Percentiles rank a stretch among this genome's conserved stretches.
These are phyloP conservation scores for Prunus yedoensis DNA, from an alignment of 331 rosid genomes.

Conservation along the genomic window DNA sequence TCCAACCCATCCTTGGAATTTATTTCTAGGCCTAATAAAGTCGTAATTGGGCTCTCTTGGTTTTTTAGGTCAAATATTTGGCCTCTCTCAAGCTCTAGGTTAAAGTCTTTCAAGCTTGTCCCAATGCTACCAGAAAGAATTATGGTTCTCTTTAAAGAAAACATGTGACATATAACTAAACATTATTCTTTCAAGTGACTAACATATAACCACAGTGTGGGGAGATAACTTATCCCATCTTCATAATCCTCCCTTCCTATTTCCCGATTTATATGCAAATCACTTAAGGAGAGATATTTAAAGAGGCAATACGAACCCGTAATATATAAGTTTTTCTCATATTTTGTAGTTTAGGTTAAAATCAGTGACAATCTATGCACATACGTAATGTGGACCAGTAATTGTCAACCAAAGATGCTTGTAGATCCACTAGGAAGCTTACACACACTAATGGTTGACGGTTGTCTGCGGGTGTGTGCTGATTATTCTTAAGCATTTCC, in stretches of 20 bases:
- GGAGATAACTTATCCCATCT: too few relatives aligned
- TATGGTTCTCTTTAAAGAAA: not conserved
- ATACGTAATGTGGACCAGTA: not conserved
- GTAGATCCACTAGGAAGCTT: not conserved
- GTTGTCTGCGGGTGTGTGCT: not conserved
- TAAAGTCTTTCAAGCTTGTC: not conserved
- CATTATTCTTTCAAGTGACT: too few relatives aligned
- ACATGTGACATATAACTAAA: not conserved
- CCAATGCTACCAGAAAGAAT: not conserved
- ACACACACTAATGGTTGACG: not conserved
- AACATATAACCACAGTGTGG: too few relatives aligned
- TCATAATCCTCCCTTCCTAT: too few relatives aligned
- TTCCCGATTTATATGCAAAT: too few relatives aligned
- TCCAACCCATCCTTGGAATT: not conserved
- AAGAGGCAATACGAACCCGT: too few relatives aligned
- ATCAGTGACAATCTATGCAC: too few relatives aligned
- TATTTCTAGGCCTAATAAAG: too few relatives aligned
- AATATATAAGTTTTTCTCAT: not conserved
- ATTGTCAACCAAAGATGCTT: not conserved
- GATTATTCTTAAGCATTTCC: not conserved
- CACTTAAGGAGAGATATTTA: accelerated
- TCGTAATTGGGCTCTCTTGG: too few relatives aligned
- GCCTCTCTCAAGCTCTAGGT: not conserved
- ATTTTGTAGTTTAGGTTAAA: not conserved
- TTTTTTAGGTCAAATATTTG: not conserved